Percentiles rank a stretch among this genome's conserved stretches.
Evolutionary conservation across 2,329 filamentous ascomycete species (phyloP).

Genomic region (Leptodontidium sp.): DNA sequence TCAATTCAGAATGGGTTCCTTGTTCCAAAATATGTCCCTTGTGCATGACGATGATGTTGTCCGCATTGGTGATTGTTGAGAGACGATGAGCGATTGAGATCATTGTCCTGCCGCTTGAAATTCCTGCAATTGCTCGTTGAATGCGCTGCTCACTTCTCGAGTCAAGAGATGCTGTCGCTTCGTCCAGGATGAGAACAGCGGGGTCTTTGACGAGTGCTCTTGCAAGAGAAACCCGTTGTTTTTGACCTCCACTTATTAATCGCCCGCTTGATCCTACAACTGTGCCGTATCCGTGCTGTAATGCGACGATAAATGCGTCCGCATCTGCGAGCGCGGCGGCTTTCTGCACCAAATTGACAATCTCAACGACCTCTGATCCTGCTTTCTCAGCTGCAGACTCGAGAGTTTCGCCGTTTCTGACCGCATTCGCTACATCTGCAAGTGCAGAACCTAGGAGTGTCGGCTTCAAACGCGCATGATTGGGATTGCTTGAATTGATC

Average conservation of each 20-base stretch:
- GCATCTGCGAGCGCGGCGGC: conserved; percentile 59
- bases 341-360: conserved; percentile 50
- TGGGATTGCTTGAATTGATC: conserved; percentile 58
- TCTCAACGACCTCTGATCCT: conserved; percentile 41
- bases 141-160: conserved; percentile 91
- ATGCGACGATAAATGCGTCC: conserved; percentile 18
- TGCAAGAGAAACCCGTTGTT: conserved; percentile 82
- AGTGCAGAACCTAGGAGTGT: conserved; percentile 52
- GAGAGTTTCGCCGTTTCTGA: conserved; percentile 55
- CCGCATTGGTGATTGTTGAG: conserved; percentile 88
- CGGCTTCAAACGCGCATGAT: conserved; percentile 56
- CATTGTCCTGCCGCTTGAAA: conserved; percentile 85
- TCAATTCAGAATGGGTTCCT: conserved; percentile 76
- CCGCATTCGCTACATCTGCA: conserved; percentile 58
- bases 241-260: conserved; percentile 79
- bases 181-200: conserved; percentile 65
- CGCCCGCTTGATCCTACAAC: conserved; percentile 30
- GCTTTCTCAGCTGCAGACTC: conserved; percentile 12
- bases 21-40: conserved; percentile 77
- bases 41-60: conserved; percentile 83
- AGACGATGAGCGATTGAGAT: conserved; percentile 93
- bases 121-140: conserved; percentile 80
- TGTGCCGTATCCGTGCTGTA: conserved; percentile 36
- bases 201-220: conserved; percentile 62
- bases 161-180: conserved; percentile 73